Base-by-base conservation (phyloP, 1,284 basidiomycete species). In the Abortiporus biennis region DNA sequence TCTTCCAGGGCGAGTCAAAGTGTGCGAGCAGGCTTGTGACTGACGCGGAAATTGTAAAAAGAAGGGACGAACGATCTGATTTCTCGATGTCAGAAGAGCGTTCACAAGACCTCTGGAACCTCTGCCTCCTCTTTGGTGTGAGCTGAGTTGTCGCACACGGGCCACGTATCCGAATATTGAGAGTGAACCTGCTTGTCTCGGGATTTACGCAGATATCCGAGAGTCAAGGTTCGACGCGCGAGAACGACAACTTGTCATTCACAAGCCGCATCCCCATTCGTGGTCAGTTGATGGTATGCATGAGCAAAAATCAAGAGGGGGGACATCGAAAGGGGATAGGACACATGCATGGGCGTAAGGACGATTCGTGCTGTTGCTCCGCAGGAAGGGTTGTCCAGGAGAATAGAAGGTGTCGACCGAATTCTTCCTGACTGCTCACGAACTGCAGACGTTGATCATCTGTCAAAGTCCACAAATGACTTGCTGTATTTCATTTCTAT, bases 201-300 rank as follows among this genome's bases (percentile, higher is more conserved):
- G 35, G 35, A 22, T 19, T 36, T 36, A 13, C 35, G 35, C 35
- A 22, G 19, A 15, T 13, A 6, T n/a, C 35, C 35, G 35, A 36
- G 19, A 34, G 32, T 16, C 35, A 36, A 36, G 35, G 35, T 36
- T 36, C 35, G 24, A 12, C n/a, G n/a, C n/a, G n/a, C n/a, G n/a
- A n/a, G n/a, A n/a, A n/a, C n/a, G n/a, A n/a, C n/a, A n/a, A n/a
- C n/a, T n/a, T n/a, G n/a, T n/a, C n/a, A n/a, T n/a, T n/a, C n/a
- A n/a, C n/a, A n/a, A n/a, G n/a, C n/a, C n/a, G n/a, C n/a, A n/a
- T n/a, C n/a, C n/a, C n/a, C n/a, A n/a, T n/a, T n/a, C n/a, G n/a
- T n/a, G n/a, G n/a, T n/a, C n/a, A n/a, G n/a, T n/a, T n/a, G n/a
- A n/a, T n/a, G 19, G 19, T 17, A 9, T 29, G 27, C 27, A 29